phyloP scores from a whole-genome alignment of 2,329 filamentous ascomycete genomes.

The Orbilia brochopaga region DNA sequence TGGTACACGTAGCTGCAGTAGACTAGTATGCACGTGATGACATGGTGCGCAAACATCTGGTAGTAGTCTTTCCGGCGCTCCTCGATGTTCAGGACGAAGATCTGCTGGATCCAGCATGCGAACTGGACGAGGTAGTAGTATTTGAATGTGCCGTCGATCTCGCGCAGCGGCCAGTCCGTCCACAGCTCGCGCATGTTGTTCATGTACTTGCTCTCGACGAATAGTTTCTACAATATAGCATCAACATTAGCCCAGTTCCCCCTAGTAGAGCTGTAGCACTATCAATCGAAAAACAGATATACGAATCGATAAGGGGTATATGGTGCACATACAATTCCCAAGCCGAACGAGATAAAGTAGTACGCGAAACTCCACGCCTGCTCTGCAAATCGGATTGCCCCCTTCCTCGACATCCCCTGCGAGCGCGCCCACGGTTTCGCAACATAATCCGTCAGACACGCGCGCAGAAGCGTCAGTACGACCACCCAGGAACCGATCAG shows the following conservation, averaged over 20 bases:
- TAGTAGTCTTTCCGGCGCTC: constrained; percentile 91
- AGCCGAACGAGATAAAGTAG: constrained; percentile 78
- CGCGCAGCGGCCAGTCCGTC: constrained; percentile 80
- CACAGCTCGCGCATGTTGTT: constrained; percentile 78
- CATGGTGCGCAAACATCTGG: constrained; percentile 95
- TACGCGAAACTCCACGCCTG: constrained; percentile 91
- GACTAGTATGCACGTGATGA: constrained; percentile 83
- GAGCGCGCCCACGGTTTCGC: constrained; percentile 76
- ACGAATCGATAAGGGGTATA: background rate
- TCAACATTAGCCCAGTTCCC: constrained; percentile 48
- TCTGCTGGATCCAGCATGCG: constrained; percentile 92
- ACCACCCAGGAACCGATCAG: constrained; percentile 80
- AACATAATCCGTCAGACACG: constrained; percentile 83
- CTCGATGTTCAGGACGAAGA: constrained; percentile 92
- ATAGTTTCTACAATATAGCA: constrained; percentile 70
- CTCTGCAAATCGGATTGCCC: constrained; percentile 83
- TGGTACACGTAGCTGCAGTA: constrained; percentile 84
- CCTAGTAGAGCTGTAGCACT: background rate
- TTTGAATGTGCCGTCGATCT: constrained; percentile 77
- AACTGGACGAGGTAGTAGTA: constrained; percentile 89
- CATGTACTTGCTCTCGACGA: constrained; percentile 77
- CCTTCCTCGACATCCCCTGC: constrained; percentile 76
- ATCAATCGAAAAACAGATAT: background rate
- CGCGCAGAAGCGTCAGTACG: constrained; percentile 84
- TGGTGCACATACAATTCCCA: constrained; percentile 73